phyloP scores from a whole-genome alignment of 257 asterid genomes.

The Fraxinus quadrangulata region DNA sequence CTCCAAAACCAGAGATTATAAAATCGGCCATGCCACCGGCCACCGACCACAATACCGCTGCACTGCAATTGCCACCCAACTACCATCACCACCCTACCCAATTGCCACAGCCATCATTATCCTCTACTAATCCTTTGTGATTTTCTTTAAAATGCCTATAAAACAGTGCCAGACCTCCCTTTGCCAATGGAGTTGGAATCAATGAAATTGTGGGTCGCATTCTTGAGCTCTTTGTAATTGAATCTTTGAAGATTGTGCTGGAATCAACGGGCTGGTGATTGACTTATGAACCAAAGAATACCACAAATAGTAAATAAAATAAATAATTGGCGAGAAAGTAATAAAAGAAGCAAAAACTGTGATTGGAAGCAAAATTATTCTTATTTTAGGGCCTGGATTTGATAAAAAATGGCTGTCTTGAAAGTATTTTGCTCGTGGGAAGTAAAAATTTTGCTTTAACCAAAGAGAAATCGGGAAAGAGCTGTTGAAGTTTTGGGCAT shows the following conservation, averaged over 20 bases:
- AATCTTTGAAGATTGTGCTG: conserved; percentile 69
- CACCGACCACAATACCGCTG: too few relatives aligned
- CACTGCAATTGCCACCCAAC: too few relatives aligned
- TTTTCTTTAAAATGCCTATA: too few relatives aligned
- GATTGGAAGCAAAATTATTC: conserved; percentile 46
- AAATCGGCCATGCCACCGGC: too few relatives aligned
- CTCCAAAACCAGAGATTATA: too few relatives aligned
- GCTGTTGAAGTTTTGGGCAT: not conserved
- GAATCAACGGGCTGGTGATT: conserved; percentile 82
- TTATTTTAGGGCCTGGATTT: conserved; percentile 45
- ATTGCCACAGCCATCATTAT: too few relatives aligned
- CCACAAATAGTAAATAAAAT: conserved; percentile 67
- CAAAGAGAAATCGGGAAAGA: too few relatives aligned
- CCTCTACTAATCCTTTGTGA: too few relatives aligned
- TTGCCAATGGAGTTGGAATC: too few relatives aligned
- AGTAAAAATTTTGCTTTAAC: conserved; percentile 22
- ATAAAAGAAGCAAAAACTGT: conserved; percentile 54
- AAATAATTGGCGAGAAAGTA: conserved; percentile 62
- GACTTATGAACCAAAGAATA: conserved; percentile 65
- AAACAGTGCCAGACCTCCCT: too few relatives aligned
- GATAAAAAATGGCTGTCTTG: conserved; percentile 55
- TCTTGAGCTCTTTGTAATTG: conserved; percentile 65
- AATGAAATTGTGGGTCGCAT: conserved; percentile 30
- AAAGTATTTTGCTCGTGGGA: conserved; percentile 38
- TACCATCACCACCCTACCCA: too few relatives aligned